Evolutionary conservation across 2,329 filamentous ascomycete species (phyloP), one percentile per base, ranked within the genome.

Genomic region (Alternaria conjuncta): DNA sequence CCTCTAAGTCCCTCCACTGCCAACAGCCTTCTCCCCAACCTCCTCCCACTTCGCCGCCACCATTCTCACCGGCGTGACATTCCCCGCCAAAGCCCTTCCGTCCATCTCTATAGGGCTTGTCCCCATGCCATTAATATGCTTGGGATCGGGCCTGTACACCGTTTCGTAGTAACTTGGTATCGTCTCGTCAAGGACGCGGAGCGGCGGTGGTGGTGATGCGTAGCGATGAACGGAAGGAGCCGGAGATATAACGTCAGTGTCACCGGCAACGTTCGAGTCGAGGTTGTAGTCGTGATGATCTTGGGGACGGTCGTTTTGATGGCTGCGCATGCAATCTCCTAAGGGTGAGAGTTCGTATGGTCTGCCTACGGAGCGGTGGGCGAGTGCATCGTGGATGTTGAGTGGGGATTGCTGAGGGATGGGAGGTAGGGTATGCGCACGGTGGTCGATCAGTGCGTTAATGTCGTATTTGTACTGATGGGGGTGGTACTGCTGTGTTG

Each of bases 111-210:
- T 28, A 9, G 53, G 53, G 10, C 36, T 21, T 6, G 21, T 36
- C 10, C 28, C 18, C 12, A 26, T 21, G 25, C 25, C 54, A 23
- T 56, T 56, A 25, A 56, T 28, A 23, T 56, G 54, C 7, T 30
- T 30, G 23, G 41, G 25, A 30, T 18, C n/a, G 6, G 25, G 41
- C 28, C 41, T 56, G 21, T 45, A 54, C 46, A 64, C 46, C 3
- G 28, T 46, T 18, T 64, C 61, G 20, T 49, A 64, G 30, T 64
- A 64, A 21, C 46, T 64, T 13, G 59, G 59, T 43, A 57, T 49
- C 45, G 15, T 49, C 30, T 20, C 26, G 28, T 30, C 47, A 20
- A 45, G 18, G 20, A 5, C 21, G 11, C 15, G 12, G 5, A 2
- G 28, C 6, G 5, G 18, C 10, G 15, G 30, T 26, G 54, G n/a